phyloP scores from a whole-genome alignment of 2,329 filamentous ascomycete genomes.

The Penicillium sp. region DNA sequence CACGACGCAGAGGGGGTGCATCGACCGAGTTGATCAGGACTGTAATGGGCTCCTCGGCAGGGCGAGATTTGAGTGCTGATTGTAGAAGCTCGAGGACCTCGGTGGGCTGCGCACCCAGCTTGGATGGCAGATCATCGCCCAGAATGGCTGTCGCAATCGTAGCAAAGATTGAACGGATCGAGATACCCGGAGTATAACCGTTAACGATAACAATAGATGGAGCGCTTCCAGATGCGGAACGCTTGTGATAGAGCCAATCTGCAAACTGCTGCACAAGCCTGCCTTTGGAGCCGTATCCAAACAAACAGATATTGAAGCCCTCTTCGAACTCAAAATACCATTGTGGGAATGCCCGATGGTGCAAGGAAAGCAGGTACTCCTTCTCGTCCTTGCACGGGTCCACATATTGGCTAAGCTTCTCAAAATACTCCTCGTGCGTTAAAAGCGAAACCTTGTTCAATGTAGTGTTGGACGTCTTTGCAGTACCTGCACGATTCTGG shows the following conservation, averaged over 20 bases:
- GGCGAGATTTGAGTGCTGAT: slow-evolving; percentile 57
- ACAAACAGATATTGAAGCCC: slow-evolving; percentile 85
- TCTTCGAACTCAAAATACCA: slow-evolving; percentile 90
- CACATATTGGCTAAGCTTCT: slow-evolving; percentile 61
- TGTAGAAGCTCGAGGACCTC: slow-evolving; percentile 70
- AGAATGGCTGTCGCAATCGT: slow-evolving; percentile 67
- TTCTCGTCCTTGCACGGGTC: slow-evolving; percentile 73
- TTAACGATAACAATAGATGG: slow-evolving; percentile 80
- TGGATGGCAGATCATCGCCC: slow-evolving; percentile 45
- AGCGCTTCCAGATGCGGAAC: slow-evolving; percentile 25
- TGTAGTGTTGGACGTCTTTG: slow-evolving; percentile 85
- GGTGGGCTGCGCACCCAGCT: slow-evolving; percentile 64
- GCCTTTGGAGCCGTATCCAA: slow-evolving; percentile 90
- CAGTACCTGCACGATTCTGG: slow-evolving; percentile 78
- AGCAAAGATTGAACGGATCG: slow-evolving; percentile 48
- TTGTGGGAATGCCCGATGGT: slow-evolving; percentile 80
- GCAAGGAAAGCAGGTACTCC: slow-evolving; percentile 70
- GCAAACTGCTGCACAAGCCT: slow-evolving; percentile 74
- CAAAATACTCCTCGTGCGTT: slow-evolving; percentile 90
- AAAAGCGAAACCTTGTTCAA: slow-evolving; percentile 73
- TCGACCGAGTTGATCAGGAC: slow-evolving; percentile 87
- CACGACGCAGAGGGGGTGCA: slow-evolving; percentile 71
- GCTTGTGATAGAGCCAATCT: slow-evolving; percentile 60
- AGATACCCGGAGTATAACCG: slow-evolving; percentile 64
- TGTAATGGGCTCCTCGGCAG: slow-evolving; percentile 54